Evolutionary conservation across 116 monocot genomes (phyloP), one percentile per base, ranked within the genome.

Genomic region (Iris pallida): DNA sequence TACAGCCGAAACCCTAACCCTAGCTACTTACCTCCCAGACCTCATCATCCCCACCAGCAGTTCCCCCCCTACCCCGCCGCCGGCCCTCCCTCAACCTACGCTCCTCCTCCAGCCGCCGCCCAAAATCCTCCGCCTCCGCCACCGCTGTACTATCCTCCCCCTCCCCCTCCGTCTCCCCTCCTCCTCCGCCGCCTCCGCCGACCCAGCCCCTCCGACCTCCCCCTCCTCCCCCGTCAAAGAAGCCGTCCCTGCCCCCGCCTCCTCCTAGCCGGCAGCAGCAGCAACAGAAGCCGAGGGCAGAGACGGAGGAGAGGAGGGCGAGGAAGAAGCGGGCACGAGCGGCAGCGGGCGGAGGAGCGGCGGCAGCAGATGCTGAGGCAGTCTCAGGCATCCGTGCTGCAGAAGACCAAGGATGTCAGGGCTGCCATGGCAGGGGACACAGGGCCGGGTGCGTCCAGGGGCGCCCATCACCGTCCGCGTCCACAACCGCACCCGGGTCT

Each of bases 291-390:
- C 30, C 30, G 30, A 82, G 80, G 73, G 81, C 58, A 13, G 96
- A 96, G 77, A 92, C 92, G 1, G 96, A 92, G 67, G 96, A 92
- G 75, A 78, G 92, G 79, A 82, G 68, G 66, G 40, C 55, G 11
- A 79, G 92, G 81, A 92, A 89, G 81, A 89, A 57, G 71, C 84
- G 75, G 65, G 75, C 87, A 77, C 52, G 92, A 92, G 82, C 91
- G 83, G 79, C 89, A 92, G 75, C 80, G 63, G 74, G 82, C 75
- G 58, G 91, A 91, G 64, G 91, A 91, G 73, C 84, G 76, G 75
- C 71, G 75, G 64, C 78, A 79, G 79, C 89, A 80, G 3, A 75
- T 79, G 78, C 63, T 87, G 57, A 86, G 88, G 60, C 92, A 96
- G 57, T 76, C 89, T 2, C 96, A 96, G 72, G 83, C 88, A n/a